Evolutionary conservation across 352 stramenopile species (phyloP).

Genomic region (Phytophthora boehmeriae): DNA sequence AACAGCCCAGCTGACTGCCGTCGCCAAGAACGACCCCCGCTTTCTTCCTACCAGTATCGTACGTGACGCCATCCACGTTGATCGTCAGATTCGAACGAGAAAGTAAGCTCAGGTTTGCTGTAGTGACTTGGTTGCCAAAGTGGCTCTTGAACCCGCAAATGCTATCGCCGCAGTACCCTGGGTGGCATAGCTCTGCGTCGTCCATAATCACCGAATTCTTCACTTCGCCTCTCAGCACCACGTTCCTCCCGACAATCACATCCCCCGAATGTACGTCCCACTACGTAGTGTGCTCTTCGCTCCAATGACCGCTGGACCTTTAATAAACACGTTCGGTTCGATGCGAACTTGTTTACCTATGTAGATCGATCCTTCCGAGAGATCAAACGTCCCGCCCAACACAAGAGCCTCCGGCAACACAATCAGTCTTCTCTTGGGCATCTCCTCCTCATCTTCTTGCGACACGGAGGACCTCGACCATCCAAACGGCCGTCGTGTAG

Average conservation of each 20-base stretch:
- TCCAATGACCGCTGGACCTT: slow-evolving; percentile 78
- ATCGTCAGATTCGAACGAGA: slow-evolving; percentile 36
- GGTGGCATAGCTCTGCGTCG: slow-evolving; percentile 72
- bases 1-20: slow-evolving; percentile 74
- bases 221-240: slow-evolving; percentile 70
- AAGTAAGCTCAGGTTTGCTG: slow-evolving; percentile 74
- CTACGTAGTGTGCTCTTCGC: slow-evolving; percentile 63
- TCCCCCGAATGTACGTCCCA: slow-evolving; percentile 76
- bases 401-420: slow-evolving; percentile 48
- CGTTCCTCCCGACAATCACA: slow-evolving; percentile 60
- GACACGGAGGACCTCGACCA: slow-evolving; percentile 41
- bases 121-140: slow-evolving; percentile 86
- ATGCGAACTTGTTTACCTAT: slow-evolving; percentile 66
- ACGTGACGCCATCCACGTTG: slow-evolving; percentile 39
- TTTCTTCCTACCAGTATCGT: slow-evolving; percentile 74
- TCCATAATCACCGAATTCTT: slow-evolving; percentile 82
- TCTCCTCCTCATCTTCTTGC: slow-evolving; percentile 27
- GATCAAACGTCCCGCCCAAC: slow-evolving; percentile 69
- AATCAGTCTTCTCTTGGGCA: slow-evolving; percentile 54
- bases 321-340: slow-evolving; percentile 74
- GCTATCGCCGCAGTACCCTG: slow-evolving; percentile 77
- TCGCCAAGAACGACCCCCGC: slow-evolving; percentile 77
- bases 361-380: slow-evolving; percentile 71
- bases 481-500: slow-evolving; percentile 26
- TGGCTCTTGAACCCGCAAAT: slow-evolving; percentile 79